phyloP scores from a whole-genome alignment of 2,329 filamentous ascomycete genomes.

The Penicillium crustosum region DNA sequence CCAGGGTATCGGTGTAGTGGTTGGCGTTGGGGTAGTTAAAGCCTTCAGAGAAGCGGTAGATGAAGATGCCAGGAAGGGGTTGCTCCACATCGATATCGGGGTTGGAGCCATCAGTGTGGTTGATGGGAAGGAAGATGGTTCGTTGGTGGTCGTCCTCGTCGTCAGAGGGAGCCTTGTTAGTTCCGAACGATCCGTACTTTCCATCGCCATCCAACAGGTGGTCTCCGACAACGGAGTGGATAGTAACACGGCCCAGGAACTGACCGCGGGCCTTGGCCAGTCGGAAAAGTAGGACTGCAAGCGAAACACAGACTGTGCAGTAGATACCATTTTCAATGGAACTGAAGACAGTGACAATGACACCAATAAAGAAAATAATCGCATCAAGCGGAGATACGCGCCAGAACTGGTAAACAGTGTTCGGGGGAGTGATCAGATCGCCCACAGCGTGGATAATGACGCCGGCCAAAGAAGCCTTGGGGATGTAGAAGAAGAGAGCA shows the following conservation, averaged over 20 bases:
- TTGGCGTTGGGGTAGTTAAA: slow-evolving; percentile 96
- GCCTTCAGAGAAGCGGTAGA: slow-evolving; percentile 90
- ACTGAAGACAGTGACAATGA: slow-evolving; percentile 83
- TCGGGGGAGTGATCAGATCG: slow-evolving; percentile 86
- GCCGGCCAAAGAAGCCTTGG: slow-evolving; percentile 73
- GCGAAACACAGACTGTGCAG: slow-evolving; percentile 74
- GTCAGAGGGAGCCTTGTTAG: slow-evolving; percentile 29
- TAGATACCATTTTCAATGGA: slow-evolving; percentile 93
- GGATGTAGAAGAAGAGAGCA: slow-evolving; percentile 91
- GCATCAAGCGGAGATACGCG: slow-evolving; percentile 86
- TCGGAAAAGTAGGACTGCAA: slow-evolving; percentile 77
- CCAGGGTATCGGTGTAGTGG: slow-evolving; percentile 79
- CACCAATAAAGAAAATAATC: slow-evolving; percentile 88
- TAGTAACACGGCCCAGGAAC: slow-evolving; percentile 78
- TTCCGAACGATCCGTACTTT: slow-evolving; percentile 58
- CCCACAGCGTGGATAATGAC: slow-evolving; percentile 96
- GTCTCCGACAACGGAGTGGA: slow-evolving; percentile 81
- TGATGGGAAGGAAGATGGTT: slow-evolving; percentile 82
- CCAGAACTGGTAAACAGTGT: slow-evolving; percentile 95
- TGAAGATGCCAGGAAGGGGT: slow-evolving; percentile 90
- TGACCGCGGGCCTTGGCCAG: slow-evolving; percentile 78
- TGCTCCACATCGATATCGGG: slow-evolving; percentile 74
- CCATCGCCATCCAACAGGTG: slow-evolving; percentile 66
- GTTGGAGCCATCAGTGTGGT: slow-evolving; percentile 88
- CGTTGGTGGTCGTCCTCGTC: slow-evolving; percentile 57